Evolutionary conservation across 2,329 filamentous ascomycete species (phyloP).

Genomic region (Dothideomycetidae sp.): DNA sequence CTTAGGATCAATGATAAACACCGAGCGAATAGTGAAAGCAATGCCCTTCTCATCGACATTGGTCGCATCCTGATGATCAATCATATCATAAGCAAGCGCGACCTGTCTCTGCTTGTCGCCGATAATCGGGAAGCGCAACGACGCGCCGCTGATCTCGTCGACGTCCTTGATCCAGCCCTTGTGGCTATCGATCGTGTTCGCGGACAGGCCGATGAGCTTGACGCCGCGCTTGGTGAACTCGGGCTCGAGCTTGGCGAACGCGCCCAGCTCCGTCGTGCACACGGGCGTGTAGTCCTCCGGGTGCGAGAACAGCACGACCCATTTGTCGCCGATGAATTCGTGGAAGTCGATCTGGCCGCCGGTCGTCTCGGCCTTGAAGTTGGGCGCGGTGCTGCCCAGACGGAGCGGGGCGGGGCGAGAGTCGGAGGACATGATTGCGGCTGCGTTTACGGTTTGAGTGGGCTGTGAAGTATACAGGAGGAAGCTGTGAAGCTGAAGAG

Average conservation of each 20-base stretch:
- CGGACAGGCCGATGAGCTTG: constrained; percentile 46
- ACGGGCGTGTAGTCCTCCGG: constrained; percentile 48
- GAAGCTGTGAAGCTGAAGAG: background rate
- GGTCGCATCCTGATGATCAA: constrained; percentile 42
- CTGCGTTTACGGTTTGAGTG: too few relatives aligned
- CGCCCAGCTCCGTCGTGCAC: constrained; percentile 49
- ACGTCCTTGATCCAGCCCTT: constrained; percentile 78
- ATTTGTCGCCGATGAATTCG: constrained; percentile 55
- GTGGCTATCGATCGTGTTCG: constrained; percentile 46
- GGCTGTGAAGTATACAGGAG: too few relatives aligned
- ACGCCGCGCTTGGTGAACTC: constrained; percentile 48
- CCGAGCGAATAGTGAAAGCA: constrained; percentile 50
- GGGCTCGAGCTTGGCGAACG: constrained; percentile 49
- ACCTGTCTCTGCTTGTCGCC: constrained; percentile 39
- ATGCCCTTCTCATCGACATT: constrained; percentile 43
- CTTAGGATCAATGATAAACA: constrained; percentile 52
- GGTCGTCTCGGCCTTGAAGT: constrained; percentile 57
- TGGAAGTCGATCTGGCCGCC: constrained; percentile 55
- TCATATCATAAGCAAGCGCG: constrained; percentile 39
- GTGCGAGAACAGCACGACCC: constrained; percentile 59
- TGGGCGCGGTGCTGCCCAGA: constrained; percentile 51
- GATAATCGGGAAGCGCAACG: constrained; percentile 38
- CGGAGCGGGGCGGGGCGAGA: constrained; percentile 35
- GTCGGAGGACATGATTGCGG: constrained; percentile 14
- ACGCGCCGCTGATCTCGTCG: constrained; percentile 33